phyloP scores from a whole-genome alignment of 2,329 filamentous ascomycete species.

The Trichoderma atrobrunneum region DNA sequence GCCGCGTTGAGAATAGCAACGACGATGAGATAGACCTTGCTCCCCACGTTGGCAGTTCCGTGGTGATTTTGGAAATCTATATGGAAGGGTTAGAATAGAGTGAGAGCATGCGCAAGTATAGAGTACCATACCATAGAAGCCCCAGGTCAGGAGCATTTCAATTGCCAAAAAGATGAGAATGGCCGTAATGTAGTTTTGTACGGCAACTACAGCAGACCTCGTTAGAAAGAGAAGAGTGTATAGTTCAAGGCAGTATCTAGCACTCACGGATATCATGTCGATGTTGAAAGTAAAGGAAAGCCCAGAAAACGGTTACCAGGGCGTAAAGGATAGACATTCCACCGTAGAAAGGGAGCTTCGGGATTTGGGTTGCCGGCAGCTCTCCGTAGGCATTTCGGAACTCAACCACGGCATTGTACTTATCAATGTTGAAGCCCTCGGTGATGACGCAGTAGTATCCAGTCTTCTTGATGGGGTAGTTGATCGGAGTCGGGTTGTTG shows the following conservation, averaged over 20 bases:
- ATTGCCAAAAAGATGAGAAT: constrained; percentile 91
- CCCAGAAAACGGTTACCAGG: constrained; percentile 80
- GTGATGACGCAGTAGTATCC: constrained; percentile 95
- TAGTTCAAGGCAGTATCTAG: background rate
- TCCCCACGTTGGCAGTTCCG: constrained; percentile 70
- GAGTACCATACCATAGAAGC: constrained; percentile 70
- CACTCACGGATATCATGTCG: constrained; percentile 78
- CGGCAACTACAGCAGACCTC: constrained; percentile 60
- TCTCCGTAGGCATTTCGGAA: constrained; percentile 97
- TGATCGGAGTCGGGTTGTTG: constrained; percentile 68
- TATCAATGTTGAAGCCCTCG: constrained; percentile 61
- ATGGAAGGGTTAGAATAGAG: background rate
- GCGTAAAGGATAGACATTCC: constrained; percentile 92
- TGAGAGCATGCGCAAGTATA: background rate
- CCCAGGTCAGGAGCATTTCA: constrained; percentile 98
- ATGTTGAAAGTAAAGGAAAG: constrained; percentile 92
- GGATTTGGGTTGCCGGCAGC: constrained; percentile 90
- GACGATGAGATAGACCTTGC: constrained; percentile 82
- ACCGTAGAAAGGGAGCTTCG: constrained; percentile 96
- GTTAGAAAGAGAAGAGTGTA: background rate
- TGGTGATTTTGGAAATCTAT: constrained; percentile 88
- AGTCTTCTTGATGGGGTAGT: constrained; percentile 83
- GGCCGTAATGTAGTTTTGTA: constrained; percentile 98
- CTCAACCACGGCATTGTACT: constrained; percentile 79
- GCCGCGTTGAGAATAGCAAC: constrained; percentile 93